A percentile compares a stretch with the other conserved stretches of the same genome.
phyloP scores from a whole-genome alignment of 1,284 basidiomycete genomes.

The Irpex rosettiformis region DNA sequence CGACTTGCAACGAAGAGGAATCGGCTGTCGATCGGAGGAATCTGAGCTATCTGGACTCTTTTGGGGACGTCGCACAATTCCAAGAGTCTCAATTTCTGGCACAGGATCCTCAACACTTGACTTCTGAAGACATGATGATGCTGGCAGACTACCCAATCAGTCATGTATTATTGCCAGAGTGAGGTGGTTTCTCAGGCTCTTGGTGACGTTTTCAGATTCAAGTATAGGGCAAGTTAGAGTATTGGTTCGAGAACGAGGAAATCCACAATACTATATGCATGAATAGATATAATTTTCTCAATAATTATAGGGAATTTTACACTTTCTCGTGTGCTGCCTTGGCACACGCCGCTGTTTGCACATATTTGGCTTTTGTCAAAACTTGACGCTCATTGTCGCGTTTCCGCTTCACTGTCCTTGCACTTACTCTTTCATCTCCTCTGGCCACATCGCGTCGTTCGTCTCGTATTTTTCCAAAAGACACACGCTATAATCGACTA shows the following conservation, averaged over 20 bases:
- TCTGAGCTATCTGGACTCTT: not conserved
- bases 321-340: too few species aligned
- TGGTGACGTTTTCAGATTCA: not conserved
- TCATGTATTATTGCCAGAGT: not conserved
- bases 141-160: not conserved
- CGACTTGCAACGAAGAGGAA: slow-evolving; percentile 3
- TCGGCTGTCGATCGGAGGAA: not conserved
- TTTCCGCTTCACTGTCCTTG: slow-evolving; percentile 7
- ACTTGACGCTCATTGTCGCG: slow-evolving; percentile 17
- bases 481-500: slow-evolving; percentile 22
- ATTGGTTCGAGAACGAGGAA: too few species aligned
- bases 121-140: not conserved
- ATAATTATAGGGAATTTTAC: too few species aligned
- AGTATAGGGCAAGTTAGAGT: too few species aligned
- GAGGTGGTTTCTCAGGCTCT: not conserved
- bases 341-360: slow-evolving; percentile 4
- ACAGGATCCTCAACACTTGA: not conserved
- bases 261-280: not conserved
- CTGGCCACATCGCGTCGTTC: slow-evolving; percentile 7
- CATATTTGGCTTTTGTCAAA: slow-evolving; percentile 12
- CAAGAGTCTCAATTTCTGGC: not conserved
- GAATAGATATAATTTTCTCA: not conserved
- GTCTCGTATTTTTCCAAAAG: slow-evolving; percentile 6
- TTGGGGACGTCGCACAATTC: not conserved
- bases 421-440: slow-evolving; percentile 16